Base-by-base conservation (phyloP, 1,284 basidiomycete genomes). In the Ceratobasidium sp. region DNA sequence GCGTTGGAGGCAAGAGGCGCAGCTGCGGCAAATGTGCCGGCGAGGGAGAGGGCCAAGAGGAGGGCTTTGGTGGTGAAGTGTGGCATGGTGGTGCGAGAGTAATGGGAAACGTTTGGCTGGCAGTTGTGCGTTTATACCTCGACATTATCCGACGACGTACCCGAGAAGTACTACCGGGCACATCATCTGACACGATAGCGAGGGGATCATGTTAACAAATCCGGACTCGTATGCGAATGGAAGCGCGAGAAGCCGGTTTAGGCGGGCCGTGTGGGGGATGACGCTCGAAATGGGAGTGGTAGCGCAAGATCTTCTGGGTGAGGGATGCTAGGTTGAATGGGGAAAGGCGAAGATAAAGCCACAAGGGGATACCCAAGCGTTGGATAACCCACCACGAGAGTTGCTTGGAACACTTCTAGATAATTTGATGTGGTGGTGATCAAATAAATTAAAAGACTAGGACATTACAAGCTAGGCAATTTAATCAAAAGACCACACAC, bases 171-270 rank as follows among this genome's bases (percentile, higher is more conserved):
- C 50, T 38, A 35, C 71, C 23, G 38, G 55, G 48, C 20, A 57
- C 27, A 57, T 57, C 60, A 65, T 75, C 41, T 75, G 73, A 57
- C 54, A 27, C 41, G 38, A n/a, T 48, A 33, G 59, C 44, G n/a
- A 35, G 48, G 55, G 14, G 48, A 54, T 54, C 6, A 8, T 35
- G 27, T 8, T 20, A 4, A 33, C 33, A 44, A 55, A 52, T 54
- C 33, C 10, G 33, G 62, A 50, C 4, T 18, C 23, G 41, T 41
- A 66, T 20, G 62, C 62, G 59, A 64, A 48, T 64, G 16, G 70
- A 74, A 74, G 55, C 44, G 27, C 57, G 62, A 66, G 73, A 75
- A 75, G 62, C 73, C 73, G 73, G 73, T 75, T 65, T 66, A 30
- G 44, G 60, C 73, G 73, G 73, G 62, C 73, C 73, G 73, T 62